These are phyloP conservation scores for Solanum ahanhuiri DNA, from an alignment of 257 asterid species.

Conservation along the genomic window DNA sequence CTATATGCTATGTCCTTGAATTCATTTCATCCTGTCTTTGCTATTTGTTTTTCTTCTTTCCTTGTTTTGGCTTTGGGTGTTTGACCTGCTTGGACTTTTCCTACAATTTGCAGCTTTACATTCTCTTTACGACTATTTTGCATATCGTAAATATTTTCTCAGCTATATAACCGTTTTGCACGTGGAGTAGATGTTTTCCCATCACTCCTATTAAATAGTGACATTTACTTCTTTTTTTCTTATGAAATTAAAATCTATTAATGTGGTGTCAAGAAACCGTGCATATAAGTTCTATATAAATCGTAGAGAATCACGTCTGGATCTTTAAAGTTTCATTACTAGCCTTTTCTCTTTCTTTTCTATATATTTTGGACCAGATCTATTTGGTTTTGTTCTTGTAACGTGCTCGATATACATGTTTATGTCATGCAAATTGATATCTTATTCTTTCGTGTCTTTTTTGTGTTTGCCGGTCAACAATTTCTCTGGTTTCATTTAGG, in stretches of 20 bases:
- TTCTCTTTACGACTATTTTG: not conserved
- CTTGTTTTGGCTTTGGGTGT: not conserved
- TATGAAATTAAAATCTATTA: not conserved
- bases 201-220: not conserved
- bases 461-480: not conserved
- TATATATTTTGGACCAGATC: not conserved
- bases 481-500: not conserved
- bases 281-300: not conserved
- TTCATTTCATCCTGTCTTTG: not conserved
- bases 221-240: not conserved
- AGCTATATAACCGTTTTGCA: not conserved
- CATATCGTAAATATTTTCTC: not conserved
- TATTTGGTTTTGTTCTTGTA: not conserved
- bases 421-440: not conserved
- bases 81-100: not conserved
- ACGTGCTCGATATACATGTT: not conserved
- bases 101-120: not conserved
- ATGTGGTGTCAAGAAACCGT: not conserved
- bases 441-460: not conserved
- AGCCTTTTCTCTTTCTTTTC: not conserved
- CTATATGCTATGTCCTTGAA: not conserved
- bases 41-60: not conserved
- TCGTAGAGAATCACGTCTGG: not conserved
- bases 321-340: not conserved
- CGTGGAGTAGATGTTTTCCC: not conserved